Base-by-base conservation (phyloP, 108 stramenopile species). In the Fragilaria crotonensis region DNA sequence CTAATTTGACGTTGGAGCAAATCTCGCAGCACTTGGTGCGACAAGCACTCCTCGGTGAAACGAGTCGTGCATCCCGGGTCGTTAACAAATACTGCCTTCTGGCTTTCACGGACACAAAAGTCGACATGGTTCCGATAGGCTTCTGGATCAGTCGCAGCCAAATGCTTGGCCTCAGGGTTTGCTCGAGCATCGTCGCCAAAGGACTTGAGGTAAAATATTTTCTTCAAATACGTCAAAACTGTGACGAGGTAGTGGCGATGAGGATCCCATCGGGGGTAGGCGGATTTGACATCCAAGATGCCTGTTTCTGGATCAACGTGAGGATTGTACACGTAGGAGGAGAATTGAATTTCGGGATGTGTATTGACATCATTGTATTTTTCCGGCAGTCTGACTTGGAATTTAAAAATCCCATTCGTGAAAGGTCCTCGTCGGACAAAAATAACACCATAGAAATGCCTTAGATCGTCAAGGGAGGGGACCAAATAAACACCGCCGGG, bases 351-450 rank as follows among this genome's bases (percentile, higher is more conserved):
- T 29, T 60, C 49, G 0, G 96, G 96, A 72, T 85, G 84, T 14
- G 83, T 75, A 64, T 85, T 75, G 52, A 57, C 54, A 64, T 94
- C 95, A 56, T 96, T 96, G 86, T 97, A 97, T 29, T 63, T 72
- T 0, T 60, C 67, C 1, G 95, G 94, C 23, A 95, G 71, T n/a
- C 59, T 55, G 11, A 97, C 62, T 29, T 72, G 70, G 65, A 97
- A 97, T 73, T 93, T 94, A 81, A 97, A 97, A 45, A 97, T 90
- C 2, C 93, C 95, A 67, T 94, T 93, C 48, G 84, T 75, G 66
- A 81, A 97, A 5, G 76, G 66, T 1, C 96, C 94, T 19, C 95
- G 76, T 5, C 96, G 89, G 22, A 97, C 80, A 70, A 95, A 95
- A 45, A 97, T 93, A 33, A 95, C 88, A 18, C 96, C 96, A 54